These are phyloP conservation scores for Nepenthes mirabilis DNA, from an alignment of 148 eudicot species.

Conservation along the genomic window DNA sequence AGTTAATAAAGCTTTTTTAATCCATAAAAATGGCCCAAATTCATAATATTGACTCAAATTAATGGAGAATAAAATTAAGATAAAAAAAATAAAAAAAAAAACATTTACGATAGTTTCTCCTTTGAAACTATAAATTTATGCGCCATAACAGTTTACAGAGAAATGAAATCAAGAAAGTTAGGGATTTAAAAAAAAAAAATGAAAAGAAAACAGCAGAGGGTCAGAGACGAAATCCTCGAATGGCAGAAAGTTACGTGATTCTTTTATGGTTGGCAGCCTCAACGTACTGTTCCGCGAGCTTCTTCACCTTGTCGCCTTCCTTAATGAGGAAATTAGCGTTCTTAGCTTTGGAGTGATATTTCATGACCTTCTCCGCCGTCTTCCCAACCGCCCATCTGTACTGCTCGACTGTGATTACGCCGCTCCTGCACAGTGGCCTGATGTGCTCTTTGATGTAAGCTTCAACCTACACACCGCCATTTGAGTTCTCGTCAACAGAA, in stretches of 20 bases:
- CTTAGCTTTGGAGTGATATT: conserved; percentile 66
- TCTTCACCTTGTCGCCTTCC: conserved; percentile 74
- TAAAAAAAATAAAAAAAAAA: too few species aligned
- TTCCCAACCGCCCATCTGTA: conserved; percentile 74
- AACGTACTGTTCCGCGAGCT: conserved; percentile 83
- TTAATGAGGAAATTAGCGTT: conserved; percentile 73
- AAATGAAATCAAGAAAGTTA: too few species aligned
- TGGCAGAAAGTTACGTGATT: conserved; percentile 1
- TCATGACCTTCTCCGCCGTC: conserved; percentile 84
- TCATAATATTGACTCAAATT: too few species aligned
- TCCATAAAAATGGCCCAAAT: too few species aligned
- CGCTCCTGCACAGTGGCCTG: conserved; percentile 90
- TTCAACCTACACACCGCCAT: conserved; percentile 44
- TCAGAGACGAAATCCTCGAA: too few species aligned
- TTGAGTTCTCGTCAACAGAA: not conserved
- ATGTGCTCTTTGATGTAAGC: conserved; percentile 94
- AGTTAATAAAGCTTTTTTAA: too few species aligned
- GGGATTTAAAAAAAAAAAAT: too few species aligned
- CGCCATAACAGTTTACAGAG: too few species aligned
- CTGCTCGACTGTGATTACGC: conserved; percentile 73
- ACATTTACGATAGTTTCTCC: too few species aligned
- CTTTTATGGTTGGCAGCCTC: conserved; percentile 60
- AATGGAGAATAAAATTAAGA: too few species aligned
- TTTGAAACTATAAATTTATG: too few species aligned
- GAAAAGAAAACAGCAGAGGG: too few species aligned